Conservation (phyloP, 2,329 filamentous ascomycete species). For the Lecanoromycetidae sp. region DNA sequence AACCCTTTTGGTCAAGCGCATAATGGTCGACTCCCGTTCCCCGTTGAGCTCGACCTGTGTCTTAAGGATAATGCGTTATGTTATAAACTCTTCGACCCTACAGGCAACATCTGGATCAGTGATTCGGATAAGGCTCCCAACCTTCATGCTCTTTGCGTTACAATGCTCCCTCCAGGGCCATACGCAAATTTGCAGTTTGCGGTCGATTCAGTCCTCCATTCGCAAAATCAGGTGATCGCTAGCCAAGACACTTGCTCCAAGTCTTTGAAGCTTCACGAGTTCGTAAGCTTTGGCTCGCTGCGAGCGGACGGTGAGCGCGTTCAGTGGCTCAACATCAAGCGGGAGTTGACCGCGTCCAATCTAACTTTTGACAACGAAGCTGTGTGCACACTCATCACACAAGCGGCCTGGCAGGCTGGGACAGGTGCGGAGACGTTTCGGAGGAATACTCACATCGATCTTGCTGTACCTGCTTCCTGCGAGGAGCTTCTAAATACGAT, state of each 20-base stretch:
- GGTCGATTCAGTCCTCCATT: slow-evolving; percentile 17
- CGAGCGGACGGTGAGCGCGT: slow-evolving; percentile 34
- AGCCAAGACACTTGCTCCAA: slow-evolving; percentile 37
- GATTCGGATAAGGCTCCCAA: slow-evolving; percentile 11
- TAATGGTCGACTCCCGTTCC: slow-evolving; percentile 13
- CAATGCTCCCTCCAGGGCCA: slow-evolving; percentile 6
- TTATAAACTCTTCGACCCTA: slow-evolving; percentile 30
- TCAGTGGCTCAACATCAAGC: slow-evolving; percentile 46
- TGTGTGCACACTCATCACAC: slow-evolving; percentile 37
- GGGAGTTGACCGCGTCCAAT: slow-evolving; percentile 36
- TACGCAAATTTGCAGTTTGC: slow-evolving; percentile 13
- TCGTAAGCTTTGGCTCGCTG: slow-evolving; percentile 39
- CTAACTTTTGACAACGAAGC: slow-evolving; percentile 42
- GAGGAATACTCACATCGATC: slow-evolving; percentile 21
- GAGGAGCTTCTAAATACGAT: slow-evolving; percentile 26
- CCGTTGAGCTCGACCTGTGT: slow-evolving; percentile 25
- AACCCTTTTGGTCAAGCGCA: slow-evolving; percentile 17
- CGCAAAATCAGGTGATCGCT: slow-evolving; percentile 43
- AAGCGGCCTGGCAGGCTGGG: slow-evolving; percentile 40
- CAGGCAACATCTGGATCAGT: slow-evolving; percentile 14
- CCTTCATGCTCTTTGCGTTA: slow-evolving; percentile 14
- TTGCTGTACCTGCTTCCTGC: slow-evolving; percentile 22
- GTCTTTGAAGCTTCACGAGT: slow-evolving; percentile 42
- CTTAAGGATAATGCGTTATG: slow-evolving; percentile 37
- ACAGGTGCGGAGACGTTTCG: slow-evolving; percentile 16